A percentile compares a stretch with the other conserved stretches of the same genome.
These are phyloP conservation scores for Bertia moriformis DNA, from an alignment of 2,329 filamentous ascomycete genomes.

Conservation along the genomic window DNA sequence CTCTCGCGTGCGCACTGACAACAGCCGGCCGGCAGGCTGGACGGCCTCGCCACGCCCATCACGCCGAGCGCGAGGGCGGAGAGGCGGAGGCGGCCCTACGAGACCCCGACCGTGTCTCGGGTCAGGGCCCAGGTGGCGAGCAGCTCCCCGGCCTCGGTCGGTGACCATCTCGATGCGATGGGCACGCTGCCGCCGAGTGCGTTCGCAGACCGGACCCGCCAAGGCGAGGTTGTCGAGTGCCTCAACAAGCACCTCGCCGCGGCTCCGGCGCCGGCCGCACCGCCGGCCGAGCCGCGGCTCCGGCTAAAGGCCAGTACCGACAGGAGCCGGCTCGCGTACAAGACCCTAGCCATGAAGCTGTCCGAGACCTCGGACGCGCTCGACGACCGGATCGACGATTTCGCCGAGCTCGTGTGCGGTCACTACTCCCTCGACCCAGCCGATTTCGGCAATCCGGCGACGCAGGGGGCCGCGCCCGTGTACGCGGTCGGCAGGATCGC, in stretches of 20 bases:
- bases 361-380: conserved; percentile 84
- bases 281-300: conserved; percentile 62
- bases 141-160: background rate
- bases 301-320: conserved; percentile 77
- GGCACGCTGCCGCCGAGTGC: conserved; percentile 29
- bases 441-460: conserved; percentile 75
- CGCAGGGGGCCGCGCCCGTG: conserved; percentile 70
- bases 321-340: conserved; percentile 79
- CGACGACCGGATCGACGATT: conserved; percentile 89
- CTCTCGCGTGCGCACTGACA: no score
- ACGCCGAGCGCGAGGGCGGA: no score
- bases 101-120: conserved; percentile 18
- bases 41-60: conserved; percentile 53
- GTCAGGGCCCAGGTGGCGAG: background rate
- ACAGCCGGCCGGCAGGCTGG: no score
- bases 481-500: conserved; percentile 85
- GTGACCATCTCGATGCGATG: background rate
- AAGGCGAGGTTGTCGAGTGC: conserved; percentile 70
- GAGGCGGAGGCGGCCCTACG: conserved; percentile 3
- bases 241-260: conserved; percentile 62
- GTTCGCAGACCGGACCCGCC: conserved; percentile 64
- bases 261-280: conserved; percentile 55
- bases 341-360: conserved; percentile 85
- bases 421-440: conserved; percentile 64
- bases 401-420: conserved; percentile 58